These are phyloP conservation scores for Dichotomocladium elegans DNA, from an alignment of 371 early-diverging fungal species.

Conservation along the genomic window DNA sequence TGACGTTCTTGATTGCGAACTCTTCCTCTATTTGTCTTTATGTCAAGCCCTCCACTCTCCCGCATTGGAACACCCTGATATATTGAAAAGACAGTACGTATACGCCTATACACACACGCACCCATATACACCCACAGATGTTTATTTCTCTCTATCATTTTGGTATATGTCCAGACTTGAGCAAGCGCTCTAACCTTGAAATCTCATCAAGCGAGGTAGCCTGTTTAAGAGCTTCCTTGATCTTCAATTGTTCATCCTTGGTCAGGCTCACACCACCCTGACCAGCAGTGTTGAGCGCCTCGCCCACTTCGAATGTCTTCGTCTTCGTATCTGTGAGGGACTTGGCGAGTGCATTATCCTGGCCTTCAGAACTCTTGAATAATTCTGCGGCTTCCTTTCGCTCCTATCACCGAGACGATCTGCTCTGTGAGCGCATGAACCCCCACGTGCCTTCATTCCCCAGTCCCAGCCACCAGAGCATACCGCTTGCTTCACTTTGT, in stretches of 20 bases:
- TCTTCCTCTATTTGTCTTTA: too few relatives aligned
- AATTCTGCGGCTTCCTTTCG: conserved; percentile 67
- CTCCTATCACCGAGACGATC: conserved; percentile 49
- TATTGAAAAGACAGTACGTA: background rate
- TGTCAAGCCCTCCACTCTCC: too few relatives aligned
- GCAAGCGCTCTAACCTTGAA: conserved; percentile 61
- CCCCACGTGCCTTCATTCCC: too few relatives aligned
- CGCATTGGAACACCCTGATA: background rate
- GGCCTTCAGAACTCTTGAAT: conserved; percentile 62
- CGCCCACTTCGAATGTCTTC: conserved; percentile 75
- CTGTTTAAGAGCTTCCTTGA: conserved; percentile 69
- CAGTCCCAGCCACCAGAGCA: too few relatives aligned
- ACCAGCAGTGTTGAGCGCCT: conserved; percentile 52
- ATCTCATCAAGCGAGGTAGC: conserved; percentile 81
- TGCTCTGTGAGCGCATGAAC: too few relatives aligned
- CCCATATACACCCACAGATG: background rate
- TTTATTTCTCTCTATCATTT: background rate
- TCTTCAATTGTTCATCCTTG: conserved; percentile 58
- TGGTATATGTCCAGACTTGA: conserved; percentile 63
- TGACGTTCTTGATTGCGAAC: too few relatives aligned
- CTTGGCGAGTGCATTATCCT: conserved; percentile 58
- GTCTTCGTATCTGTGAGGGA: conserved; percentile 56
- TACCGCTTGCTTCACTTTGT: conserved; percentile 41
- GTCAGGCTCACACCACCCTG: conserved; percentile 44
- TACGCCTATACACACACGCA: background rate